These are phyloP conservation scores for Malassezia japonica DNA, from an alignment of 1,284 basidiomycete species.

Conservation along the genomic window DNA sequence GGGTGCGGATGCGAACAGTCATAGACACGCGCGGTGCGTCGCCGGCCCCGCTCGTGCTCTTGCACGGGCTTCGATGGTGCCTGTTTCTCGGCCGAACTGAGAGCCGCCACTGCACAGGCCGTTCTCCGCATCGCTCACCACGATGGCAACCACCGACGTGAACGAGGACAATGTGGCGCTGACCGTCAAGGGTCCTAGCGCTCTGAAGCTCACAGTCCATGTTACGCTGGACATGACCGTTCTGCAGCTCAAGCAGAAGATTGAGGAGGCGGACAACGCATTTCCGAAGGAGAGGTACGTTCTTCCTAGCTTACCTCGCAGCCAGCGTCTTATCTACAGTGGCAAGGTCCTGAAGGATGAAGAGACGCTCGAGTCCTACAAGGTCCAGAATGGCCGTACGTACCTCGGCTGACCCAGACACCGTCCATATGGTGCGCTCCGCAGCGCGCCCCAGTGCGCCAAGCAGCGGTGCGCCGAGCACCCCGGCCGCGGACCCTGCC, in stretches of 20 bases:
- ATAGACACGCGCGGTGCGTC: too few relatives aligned
- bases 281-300: constrained; percentile 35
- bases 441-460: constrained; percentile 15
- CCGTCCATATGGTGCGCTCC: constrained; percentile 43
- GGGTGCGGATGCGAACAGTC: too few relatives aligned
- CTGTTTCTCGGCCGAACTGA: not conserved
- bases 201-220: constrained; percentile 32
- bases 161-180: constrained; percentile 27
- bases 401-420: constrained; percentile 19
- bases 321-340: constrained; percentile 42
- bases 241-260: constrained; percentile 38
- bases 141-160: constrained; percentile 16
- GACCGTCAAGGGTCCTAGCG: constrained; percentile 44
- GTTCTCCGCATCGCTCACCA: not conserved
- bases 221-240: constrained; percentile 33
- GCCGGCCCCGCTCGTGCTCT: too few relatives aligned
- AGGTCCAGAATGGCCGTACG: constrained; percentile 34
- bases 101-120: not conserved
- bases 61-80: too few relatives aligned
- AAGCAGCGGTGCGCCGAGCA: not conserved
- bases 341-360: constrained; percentile 46
- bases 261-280: constrained; percentile 31
- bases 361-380: constrained; percentile 34
- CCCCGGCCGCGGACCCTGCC: constrained; percentile 15
- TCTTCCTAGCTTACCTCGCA: not conserved